A percentile compares a stretch with the other conserved stretches of the same genome.
phyloP scores from a whole-genome alignment of 345 rosid species.

The Brassica carinata region DNA sequence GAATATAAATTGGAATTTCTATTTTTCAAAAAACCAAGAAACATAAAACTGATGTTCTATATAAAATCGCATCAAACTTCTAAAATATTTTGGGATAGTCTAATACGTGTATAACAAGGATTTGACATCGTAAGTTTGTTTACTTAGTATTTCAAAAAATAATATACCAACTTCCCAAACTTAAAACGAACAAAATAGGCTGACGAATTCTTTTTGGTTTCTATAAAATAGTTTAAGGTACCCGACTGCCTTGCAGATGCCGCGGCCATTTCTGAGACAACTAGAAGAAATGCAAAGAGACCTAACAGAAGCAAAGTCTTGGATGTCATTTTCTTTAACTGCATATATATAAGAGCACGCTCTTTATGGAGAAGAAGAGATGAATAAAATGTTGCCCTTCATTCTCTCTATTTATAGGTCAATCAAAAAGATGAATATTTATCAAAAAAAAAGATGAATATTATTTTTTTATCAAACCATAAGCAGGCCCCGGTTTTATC shows the following conservation, averaged over 20 bases:
- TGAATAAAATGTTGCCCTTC: slow-evolving; percentile 1
- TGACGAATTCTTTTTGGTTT: background rate
- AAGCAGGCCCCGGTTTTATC: no score
- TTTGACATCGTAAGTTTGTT: background rate
- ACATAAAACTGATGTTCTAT: background rate
- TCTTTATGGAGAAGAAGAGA: background rate
- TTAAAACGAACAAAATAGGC: background rate
- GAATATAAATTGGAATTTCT: background rate
- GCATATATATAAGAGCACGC: background rate
- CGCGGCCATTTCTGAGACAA: slow-evolving; percentile 12
- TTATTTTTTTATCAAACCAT: no score
- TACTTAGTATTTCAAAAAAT: background rate
- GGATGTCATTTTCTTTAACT: slow-evolving; percentile 17
- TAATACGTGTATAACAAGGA: background rate
- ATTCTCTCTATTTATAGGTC: slow-evolving; percentile 1
- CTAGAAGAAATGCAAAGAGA: slow-evolving; percentile 23
- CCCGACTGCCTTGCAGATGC: slow-evolving; percentile 5
- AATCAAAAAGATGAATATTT: background rate
- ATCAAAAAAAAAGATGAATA: background rate
- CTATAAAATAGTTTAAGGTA: background rate
- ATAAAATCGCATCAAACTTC: background rate
- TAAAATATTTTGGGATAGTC: background rate
- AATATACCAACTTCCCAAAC: background rate
- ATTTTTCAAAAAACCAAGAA: background rate
- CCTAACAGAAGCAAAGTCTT: slow-evolving; percentile 21